Base-by-base conservation (phyloP, 768 basidiomycete genomes). In the Auricularia sp. region DNA sequence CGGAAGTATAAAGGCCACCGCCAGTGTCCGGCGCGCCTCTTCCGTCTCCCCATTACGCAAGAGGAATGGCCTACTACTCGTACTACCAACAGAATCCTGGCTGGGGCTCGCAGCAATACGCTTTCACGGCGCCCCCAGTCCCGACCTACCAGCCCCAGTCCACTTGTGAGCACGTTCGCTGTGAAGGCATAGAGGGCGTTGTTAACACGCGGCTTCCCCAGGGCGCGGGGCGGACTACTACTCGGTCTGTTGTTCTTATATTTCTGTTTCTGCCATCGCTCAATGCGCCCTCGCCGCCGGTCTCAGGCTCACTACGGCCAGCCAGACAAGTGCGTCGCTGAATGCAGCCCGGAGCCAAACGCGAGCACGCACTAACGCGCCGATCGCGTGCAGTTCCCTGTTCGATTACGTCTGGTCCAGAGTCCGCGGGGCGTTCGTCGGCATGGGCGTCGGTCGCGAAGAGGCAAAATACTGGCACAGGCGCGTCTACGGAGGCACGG, bases 391-490 rank as follows among this genome's bases (percentile, higher is more conserved):
- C 47, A 79, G 78, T 21, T 61, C 68, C 4, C 65, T 80, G 7
- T 81, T 75, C 70, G 73, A 79, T 63, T 74, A 74, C 54, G 72
- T 70, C 68, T 80, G 71, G 73, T 68, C 56, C 72, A 73, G 62
- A 63, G 67, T 75, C 0, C 54, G 61, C 24, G 59, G 64, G 56
- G 62, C 35, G 62, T 67, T 70, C 45, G 63, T 45, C 29, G 65
- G 61, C 51, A 61, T 61, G 13, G 67, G 68, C 39, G 80, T 84
- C 21, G 83, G 84, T 33, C 73, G 79, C 24, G 74, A 84, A 65
- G 87, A 89, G 70, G 88, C 89, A 1, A 77, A 77, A 36, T 78
- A 82, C 65, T 88, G 82, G 83, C 87, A 91, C 73, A 78, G 80
- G 62, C 82, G 83, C 24, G 83, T 84, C 4, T 92, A 90, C 71